Evolutionary conservation across 2,329 filamentous ascomycete species (phyloP), one percentile per base, ranked within the genome.

Genomic region (Seiridium unicorne): DNA sequence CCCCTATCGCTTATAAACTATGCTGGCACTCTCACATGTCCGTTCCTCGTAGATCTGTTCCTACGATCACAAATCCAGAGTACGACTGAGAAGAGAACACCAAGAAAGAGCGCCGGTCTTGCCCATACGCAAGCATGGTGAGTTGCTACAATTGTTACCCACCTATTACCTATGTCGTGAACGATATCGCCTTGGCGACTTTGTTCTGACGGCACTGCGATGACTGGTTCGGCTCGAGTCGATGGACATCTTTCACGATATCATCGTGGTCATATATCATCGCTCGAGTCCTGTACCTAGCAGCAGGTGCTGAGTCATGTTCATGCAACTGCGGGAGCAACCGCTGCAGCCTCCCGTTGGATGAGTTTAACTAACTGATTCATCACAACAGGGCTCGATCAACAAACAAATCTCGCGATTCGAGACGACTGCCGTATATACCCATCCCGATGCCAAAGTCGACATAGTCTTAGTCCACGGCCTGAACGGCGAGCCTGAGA

Each of bases 381-480:
- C 44, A 26, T 26, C 40, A 26, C 34, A 2, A 38, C 66, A 84
- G 81, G 81, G 74, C 65, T 77, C 79, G 60, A 76, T 80, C 64
- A 81, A 81, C 68, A 78, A 75, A 62, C 75, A 80, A 59, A 80
- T 83, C 61, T 76, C 75, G 57, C 83, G 84, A 26, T 86, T 82
- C 73, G 85, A 87, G 70, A 77, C 83, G 57, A 87, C 84, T 1
- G 78, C 82, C 53, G 83, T 88, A 54, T 87, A 84, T 69, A 80
- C 77, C 0, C 84, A 87, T 59, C 84, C 84, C 6, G 76, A 85
- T 59, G 85, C 85, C 57, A 79, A 80, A 61, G 84, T 83, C 67
- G 85, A 88, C 67, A 85, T 92, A 47, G 83, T 92, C 34, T 84
- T 92, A 62, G 86, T 92, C 36, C 89, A 92, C 68, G 89, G 89